A percentile compares a stretch with the other conserved stretches of the same genome.
Evolutionary conservation across 768 basidiomycete species (phyloP).

Genomic region (Gautieria morchelliformis): DNA sequence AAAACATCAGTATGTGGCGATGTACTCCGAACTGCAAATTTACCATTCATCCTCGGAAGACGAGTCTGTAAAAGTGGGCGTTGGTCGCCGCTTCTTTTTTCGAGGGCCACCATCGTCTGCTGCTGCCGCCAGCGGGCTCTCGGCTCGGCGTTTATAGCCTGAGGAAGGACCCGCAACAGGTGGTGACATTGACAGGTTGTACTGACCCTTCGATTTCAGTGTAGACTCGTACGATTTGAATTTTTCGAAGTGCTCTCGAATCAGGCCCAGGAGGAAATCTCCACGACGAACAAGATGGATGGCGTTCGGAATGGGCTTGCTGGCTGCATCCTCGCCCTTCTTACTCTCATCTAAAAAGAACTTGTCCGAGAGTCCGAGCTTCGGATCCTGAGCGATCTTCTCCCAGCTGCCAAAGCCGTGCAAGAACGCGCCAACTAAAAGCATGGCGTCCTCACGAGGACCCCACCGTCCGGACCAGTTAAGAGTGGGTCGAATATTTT

Average conservation of each 20-base stretch:
- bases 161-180: constrained; percentile 46
- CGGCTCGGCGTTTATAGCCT: constrained; percentile 67
- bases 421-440: constrained; percentile 85
- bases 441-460: constrained; percentile 84
- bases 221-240: constrained; percentile 80
- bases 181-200: constrained; percentile 67
- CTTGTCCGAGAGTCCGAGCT: constrained; percentile 78
- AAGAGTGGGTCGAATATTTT: constrained; percentile 86
- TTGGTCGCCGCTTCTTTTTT: constrained; percentile 88
- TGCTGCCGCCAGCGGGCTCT: constrained; percentile 77
- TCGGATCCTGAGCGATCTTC: constrained; percentile 79
- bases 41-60: constrained; percentile 89
- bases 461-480: constrained; percentile 98
- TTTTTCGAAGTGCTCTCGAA: constrained; percentile 87
- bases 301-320: constrained; percentile 88
- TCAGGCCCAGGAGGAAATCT: constrained; percentile 79
- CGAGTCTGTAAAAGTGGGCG: constrained; percentile 93
- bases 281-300: constrained; percentile 97
- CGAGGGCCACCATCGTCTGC: constrained; percentile 56
- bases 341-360: constrained; percentile 98
- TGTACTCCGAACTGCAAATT: constrained; percentile 5
- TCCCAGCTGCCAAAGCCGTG: constrained; percentile 99
- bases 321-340: constrained; percentile 79
- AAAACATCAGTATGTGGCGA: neutral
- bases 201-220: constrained; percentile 57